Conservation (phyloP, 2,329 filamentous ascomycete species). For the Ampelomyces quisqualis region DNA sequence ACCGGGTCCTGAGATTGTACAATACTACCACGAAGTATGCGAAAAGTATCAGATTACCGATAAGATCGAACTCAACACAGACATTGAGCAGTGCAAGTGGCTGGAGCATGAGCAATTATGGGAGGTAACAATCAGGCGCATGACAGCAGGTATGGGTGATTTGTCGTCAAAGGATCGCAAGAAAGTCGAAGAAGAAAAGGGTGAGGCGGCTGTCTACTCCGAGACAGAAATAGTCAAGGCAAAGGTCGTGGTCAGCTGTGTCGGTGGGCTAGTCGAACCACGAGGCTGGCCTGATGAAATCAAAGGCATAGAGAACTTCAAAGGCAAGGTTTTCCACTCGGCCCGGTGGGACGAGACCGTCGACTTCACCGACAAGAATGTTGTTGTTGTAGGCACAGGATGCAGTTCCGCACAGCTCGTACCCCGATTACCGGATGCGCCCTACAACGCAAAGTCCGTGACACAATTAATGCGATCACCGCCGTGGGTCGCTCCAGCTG, state of each 20-base stretch:
- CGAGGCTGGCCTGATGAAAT: constrained; percentile 53
- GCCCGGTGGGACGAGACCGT: constrained; percentile 58
- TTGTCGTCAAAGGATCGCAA: constrained; percentile 51
- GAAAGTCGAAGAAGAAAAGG: constrained; percentile 48
- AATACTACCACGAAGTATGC: constrained; percentile 57
- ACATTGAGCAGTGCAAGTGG: constrained; percentile 56
- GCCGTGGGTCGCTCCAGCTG: constrained; percentile 56
- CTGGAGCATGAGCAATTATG: constrained; percentile 56
- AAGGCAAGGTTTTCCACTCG: constrained; percentile 59
- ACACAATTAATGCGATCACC: constrained; percentile 61
- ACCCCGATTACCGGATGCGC: constrained; percentile 51
- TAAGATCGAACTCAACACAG: constrained; percentile 61
- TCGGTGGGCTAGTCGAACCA: constrained; percentile 59
- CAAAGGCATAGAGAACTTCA: constrained; percentile 55
- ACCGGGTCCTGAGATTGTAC: constrained; percentile 52
- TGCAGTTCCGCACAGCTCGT: constrained; percentile 61
- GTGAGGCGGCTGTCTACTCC: constrained; percentile 51
- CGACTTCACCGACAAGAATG: constrained; percentile 56
- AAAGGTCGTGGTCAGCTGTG: constrained; percentile 57
- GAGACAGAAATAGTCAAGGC: constrained; percentile 55
- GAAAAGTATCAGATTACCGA: constrained; percentile 55
- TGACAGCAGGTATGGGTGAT: constrained; percentile 57
- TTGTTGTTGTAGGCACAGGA: constrained; percentile 60
- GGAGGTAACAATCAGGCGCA: constrained; percentile 55
- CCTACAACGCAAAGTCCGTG: constrained; percentile 56